Evolutionary conservation across 1,139 yeast species (phyloP).

Genomic region (Geotrichum australiense): DNA sequence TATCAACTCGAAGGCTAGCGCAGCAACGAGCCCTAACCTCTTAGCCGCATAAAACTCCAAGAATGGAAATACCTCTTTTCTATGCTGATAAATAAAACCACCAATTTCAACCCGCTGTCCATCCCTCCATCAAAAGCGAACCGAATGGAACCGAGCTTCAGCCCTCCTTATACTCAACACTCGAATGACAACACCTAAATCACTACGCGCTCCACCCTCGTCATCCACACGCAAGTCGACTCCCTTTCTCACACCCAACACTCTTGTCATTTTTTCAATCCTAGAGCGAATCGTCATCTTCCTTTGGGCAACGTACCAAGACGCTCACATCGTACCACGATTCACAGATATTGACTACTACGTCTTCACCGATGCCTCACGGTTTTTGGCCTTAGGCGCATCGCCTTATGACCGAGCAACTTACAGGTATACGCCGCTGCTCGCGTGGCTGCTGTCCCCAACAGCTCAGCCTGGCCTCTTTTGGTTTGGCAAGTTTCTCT

Average conservation of each 20-base stretch:
- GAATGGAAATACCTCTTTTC: too few species aligned
- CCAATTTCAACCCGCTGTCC: too few species aligned
- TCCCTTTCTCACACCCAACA: slow-evolving; percentile 8
- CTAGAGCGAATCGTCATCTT: slow-evolving; percentile 58
- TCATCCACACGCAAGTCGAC: too few species aligned
- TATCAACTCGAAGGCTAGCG: too few species aligned
- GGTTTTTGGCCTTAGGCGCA: slow-evolving; percentile 48
- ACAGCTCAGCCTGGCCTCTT: slow-evolving; percentile 42
- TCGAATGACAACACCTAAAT: neutral
- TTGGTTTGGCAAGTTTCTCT: slow-evolving; percentile 72
- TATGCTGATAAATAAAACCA: too few species aligned
- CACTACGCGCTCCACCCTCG: too few species aligned
- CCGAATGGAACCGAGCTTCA: neutral
- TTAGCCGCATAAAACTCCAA: too few species aligned
- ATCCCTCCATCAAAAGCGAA: too few species aligned
- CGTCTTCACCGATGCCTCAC: slow-evolving; percentile 89
- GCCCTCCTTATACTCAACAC: neutral
- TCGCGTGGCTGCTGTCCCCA: slow-evolving; percentile 78
- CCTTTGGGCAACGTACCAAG: slow-evolving; percentile 83
- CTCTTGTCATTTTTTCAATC: slow-evolving; percentile 22
- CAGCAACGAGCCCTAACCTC: too few species aligned
- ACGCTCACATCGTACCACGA: slow-evolving; percentile 65
- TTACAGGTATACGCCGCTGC: slow-evolving; percentile 83
- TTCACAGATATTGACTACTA: slow-evolving; percentile 92
- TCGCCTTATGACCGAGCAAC: slow-evolving; percentile 86